Percentiles rank a stretch among this genome's conserved stretches.
phyloP scores from a whole-genome alignment of 306 rosid genomes.

The Begonia peltatifolia region DNA sequence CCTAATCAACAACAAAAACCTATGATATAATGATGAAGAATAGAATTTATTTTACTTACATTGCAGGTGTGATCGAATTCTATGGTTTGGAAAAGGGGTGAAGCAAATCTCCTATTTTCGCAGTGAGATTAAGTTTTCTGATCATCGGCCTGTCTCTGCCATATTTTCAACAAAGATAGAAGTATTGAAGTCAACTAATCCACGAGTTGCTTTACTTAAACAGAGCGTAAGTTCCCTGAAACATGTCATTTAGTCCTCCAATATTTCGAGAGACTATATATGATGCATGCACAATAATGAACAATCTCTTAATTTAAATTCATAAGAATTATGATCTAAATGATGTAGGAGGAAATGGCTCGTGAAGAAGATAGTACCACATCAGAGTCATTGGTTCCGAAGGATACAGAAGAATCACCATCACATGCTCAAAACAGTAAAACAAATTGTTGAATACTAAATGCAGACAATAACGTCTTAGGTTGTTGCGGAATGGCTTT shows the following conservation, averaged over 20 bases:
- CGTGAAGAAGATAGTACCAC: slow-evolving; percentile 16
- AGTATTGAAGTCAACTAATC: slow-evolving; percentile 24
- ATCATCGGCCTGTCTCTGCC: slow-evolving; percentile 92
- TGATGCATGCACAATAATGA: neutral
- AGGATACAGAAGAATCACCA: slow-evolving; percentile 22
- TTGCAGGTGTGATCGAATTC: slow-evolving; percentile 83
- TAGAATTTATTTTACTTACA: neutral
- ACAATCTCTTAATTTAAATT: neutral
- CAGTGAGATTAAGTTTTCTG: slow-evolving; percentile 87
- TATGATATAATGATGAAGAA: neutral
- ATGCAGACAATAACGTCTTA: neutral
- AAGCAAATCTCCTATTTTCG: slow-evolving; percentile 74
- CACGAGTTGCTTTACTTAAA: slow-evolving; percentile 21
- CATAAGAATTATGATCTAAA: neutral
- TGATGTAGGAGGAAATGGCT: slow-evolving; percentile 24
- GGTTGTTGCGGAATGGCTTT: too few relatives aligned
- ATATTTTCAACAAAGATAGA: slow-evolving; percentile 69
- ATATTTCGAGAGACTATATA: too few relatives aligned
- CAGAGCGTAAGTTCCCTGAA: slow-evolving; percentile 29
- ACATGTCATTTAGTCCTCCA: too few relatives aligned
- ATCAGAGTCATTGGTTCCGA: slow-evolving; percentile 16
- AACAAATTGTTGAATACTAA: neutral
- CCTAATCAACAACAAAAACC: too few relatives aligned
- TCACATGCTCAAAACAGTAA: slow-evolving; percentile 1
- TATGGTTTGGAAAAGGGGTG: slow-evolving; percentile 89